Percentiles rank a stretch among this genome's conserved stretches.
Conservation (phyloP, 2,329 filamentous ascomycete species). For the Talaromyces amestolkiae region DNA sequence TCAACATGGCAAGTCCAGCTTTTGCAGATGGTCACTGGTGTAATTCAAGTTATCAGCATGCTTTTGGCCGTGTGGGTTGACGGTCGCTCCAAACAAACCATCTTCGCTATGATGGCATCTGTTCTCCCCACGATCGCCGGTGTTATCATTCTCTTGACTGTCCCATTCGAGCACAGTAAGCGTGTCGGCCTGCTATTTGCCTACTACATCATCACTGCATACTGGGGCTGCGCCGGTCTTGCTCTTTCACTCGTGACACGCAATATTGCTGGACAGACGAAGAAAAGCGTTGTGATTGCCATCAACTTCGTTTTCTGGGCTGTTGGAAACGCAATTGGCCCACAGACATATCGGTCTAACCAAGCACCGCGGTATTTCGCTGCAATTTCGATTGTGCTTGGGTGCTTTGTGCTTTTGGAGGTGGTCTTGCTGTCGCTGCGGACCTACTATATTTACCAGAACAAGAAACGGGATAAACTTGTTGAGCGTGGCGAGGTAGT, state of each 20-base stretch:
- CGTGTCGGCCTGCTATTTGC: conserved; percentile 51
- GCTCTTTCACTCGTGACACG: conserved; percentile 65
- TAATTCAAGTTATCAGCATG: conserved; percentile 5
- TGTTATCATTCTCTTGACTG: conserved; percentile 7
- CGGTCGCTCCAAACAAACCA: conserved; percentile 5
- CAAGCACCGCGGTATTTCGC: conserved; percentile 45
- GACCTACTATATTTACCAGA: conserved; percentile 3
- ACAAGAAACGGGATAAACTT: conserved; percentile 1
- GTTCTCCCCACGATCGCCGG: conserved; percentile 5
- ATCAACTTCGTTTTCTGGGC: conserved; percentile 70
- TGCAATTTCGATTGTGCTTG: neutral
- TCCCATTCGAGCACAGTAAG: neutral
- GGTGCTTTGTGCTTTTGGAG: conserved; percentile 9
- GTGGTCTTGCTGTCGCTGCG: neutral
- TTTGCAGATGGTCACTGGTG: conserved; percentile 9
- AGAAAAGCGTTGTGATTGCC: conserved; percentile 67
- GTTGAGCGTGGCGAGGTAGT: conserved; percentile 3
- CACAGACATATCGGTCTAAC: conserved; percentile 61
- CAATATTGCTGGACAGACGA: conserved; percentile 71
- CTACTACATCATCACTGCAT: conserved; percentile 75
- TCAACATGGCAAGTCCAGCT: conserved; percentile 8
- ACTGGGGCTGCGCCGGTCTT: conserved; percentile 71
- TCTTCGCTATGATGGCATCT: conserved; percentile 5
- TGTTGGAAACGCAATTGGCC: conserved; percentile 64
- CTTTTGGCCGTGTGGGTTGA: conserved; percentile 5